Percentiles rank a stretch among this genome's conserved stretches.
Conservation (phyloP, 345 rosid species). For the Dimocarpus longan region DNA sequence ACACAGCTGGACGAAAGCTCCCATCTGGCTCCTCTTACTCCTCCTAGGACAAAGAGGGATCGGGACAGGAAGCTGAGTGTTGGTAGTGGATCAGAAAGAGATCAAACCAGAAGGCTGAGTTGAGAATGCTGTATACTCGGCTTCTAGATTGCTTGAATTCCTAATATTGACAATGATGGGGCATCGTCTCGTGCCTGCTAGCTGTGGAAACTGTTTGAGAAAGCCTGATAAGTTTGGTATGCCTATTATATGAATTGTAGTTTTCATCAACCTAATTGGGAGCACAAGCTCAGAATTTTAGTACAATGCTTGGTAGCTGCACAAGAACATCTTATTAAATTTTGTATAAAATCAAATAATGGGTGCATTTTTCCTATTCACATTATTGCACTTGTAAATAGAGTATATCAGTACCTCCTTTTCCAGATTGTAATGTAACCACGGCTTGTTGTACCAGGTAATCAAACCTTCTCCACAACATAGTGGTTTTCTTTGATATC, state of each 20-base stretch:
- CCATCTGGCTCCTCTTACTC: slow-evolving; percentile 49
- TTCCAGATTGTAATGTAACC: not conserved
- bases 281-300: not conserved
- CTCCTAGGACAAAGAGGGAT: slow-evolving; percentile 55
- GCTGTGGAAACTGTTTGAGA: not conserved
- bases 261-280: slow-evolving; percentile 9
- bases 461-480: not conserved
- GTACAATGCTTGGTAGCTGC: not conserved
- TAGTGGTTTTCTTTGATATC: not conserved
- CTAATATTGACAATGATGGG: not conserved
- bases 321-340: slow-evolving; percentile 14
- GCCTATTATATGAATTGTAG: not conserved
- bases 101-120: slow-evolving; percentile 25
- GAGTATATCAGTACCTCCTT: not conserved
- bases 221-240: not conserved
- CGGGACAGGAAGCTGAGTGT: slow-evolving; percentile 33
- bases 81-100: slow-evolving; percentile 28
- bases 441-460: not conserved
- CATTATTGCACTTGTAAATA: not conserved
- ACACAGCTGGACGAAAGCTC: slow-evolving; percentile 45
- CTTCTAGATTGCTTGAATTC: slow-evolving; percentile 1
- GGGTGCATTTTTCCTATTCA: not conserved
- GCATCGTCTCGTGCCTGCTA: slow-evolving; percentile 1
- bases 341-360: slow-evolving; percentile 8
- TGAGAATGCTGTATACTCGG: slow-evolving; percentile 12